Evolutionary conservation across 495 filamentous ascomycete genomes (phyloP).

Genomic region (Podospora anserina): DNA sequence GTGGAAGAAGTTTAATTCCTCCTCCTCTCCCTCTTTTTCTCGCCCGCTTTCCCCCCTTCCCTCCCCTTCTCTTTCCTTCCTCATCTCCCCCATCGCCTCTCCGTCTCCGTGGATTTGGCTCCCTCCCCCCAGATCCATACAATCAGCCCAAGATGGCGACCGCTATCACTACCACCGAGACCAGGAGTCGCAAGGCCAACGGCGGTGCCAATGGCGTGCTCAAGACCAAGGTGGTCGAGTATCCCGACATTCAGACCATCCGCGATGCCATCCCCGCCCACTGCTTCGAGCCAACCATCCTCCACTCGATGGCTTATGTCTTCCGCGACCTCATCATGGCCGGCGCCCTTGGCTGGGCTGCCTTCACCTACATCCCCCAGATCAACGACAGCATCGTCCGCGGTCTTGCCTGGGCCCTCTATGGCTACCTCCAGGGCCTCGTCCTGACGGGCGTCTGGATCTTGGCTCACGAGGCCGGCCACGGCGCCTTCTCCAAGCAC

Average conservation of each 20-base stretch:
- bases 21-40: not conserved
- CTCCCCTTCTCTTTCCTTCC: not conserved
- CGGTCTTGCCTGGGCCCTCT: constrained; percentile 57
- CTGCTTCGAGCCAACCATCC: constrained; percentile 71
- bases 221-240: constrained; percentile 62
- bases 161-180: constrained; percentile 30
- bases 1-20: not conserved
- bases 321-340: constrained; percentile 64
- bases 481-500: constrained; percentile 79
- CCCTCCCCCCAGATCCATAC: not conserved
- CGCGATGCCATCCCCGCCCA: constrained; percentile 74
- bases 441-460: constrained; percentile 83
- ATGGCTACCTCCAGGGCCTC: constrained; percentile 72
- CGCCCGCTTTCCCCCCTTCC: not conserved
- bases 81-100: not conserved
- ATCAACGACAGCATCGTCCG: constrained; percentile 57
- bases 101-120: not conserved
- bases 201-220: constrained; percentile 23
- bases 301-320: constrained; percentile 62
- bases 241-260: constrained; percentile 71
- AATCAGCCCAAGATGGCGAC: constrained; percentile 19
- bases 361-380: constrained; percentile 58
- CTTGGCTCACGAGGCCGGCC: constrained; percentile 82
- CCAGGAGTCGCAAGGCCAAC: constrained; percentile 21
- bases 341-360: constrained; percentile 59